Percentiles rank a stretch among this genome's conserved stretches.
phyloP scores from a whole-genome alignment of 805 yeast genomes.

The Starmerella tilneyi region DNA sequence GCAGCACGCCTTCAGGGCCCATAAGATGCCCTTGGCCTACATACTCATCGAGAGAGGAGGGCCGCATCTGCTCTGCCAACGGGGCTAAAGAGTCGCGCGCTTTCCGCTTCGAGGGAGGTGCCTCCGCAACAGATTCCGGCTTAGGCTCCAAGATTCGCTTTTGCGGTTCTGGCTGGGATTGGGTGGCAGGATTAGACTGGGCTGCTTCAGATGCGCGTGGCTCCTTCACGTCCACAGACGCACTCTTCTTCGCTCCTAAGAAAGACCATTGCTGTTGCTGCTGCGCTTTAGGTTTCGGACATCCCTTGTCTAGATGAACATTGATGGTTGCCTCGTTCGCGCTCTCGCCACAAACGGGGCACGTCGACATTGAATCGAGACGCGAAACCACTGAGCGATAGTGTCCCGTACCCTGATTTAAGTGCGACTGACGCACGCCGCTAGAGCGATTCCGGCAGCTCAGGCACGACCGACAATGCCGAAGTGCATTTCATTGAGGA shows the following conservation, averaged over 20 bases:
- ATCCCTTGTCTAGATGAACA: conserved; percentile 31
- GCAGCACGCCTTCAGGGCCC: conserved; percentile 50
- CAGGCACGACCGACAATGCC: no score
- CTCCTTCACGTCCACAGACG: background rate
- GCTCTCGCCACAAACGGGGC: conserved; percentile 29
- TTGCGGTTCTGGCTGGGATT: background rate
- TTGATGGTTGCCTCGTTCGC: conserved; percentile 30
- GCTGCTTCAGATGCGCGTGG: background rate
- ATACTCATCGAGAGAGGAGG: conserved; percentile 53
- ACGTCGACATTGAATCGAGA: conserved; percentile 20
- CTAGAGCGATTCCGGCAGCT: no score
- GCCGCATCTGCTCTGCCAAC: conserved; percentile 76
- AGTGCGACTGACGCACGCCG: no score
- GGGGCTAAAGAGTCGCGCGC: conserved; percentile 33
- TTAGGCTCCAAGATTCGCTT: background rate
- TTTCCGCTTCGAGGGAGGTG: conserved; percentile 5
- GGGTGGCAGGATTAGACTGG: background rate
- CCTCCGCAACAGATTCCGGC: background rate
- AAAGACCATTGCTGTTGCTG: conserved; percentile 14
- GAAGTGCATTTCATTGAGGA: no score
- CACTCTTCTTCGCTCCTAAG: background rate
- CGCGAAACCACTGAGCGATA: conserved; percentile 3
- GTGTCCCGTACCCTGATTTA: no score
- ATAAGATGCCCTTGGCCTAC: conserved; percentile 80
- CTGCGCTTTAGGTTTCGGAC: conserved; percentile 22